Conservation (phyloP, 768 basidiomycete species). For the Tephrocybe sp. region DNA sequence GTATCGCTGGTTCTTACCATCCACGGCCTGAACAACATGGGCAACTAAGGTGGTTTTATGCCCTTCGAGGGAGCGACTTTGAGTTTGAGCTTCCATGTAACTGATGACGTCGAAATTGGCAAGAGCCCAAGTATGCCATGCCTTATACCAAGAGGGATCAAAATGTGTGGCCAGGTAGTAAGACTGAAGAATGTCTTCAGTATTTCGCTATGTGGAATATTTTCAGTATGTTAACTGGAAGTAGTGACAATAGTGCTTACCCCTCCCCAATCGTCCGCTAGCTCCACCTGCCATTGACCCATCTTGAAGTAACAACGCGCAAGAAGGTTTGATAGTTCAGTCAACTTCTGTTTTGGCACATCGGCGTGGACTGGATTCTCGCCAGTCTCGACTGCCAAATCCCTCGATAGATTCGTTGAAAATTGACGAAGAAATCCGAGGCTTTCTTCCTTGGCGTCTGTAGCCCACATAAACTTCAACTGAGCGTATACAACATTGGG, state of each 20-base stretch:
- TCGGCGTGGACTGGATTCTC: constrained; percentile 51
- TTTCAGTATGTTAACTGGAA: constrained; percentile 4
- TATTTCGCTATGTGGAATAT: constrained; percentile 59
- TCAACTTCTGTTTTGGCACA: constrained; percentile 58
- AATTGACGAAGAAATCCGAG: constrained; percentile 84
- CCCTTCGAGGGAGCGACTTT: constrained; percentile 55
- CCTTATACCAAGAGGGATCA: constrained; percentile 97
- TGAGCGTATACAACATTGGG: constrained; percentile 97
- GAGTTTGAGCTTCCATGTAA: constrained; percentile 69
- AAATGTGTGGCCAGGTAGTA: constrained; percentile 88
- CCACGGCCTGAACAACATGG: constrained; percentile 92
- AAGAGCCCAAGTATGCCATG: constrained; percentile 98
- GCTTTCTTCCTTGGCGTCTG: constrained; percentile 73
- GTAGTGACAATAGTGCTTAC: constrained; percentile 45
- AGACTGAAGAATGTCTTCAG: constrained; percentile 79
- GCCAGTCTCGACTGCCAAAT: constrained; percentile 63
- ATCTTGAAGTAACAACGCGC: constrained; percentile 97
- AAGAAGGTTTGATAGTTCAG: constrained; percentile 78
- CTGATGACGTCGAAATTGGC: constrained; percentile 94
- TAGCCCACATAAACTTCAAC: constrained; percentile 95
- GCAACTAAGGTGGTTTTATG: constrained; percentile 65
- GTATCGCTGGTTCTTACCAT: constrained; percentile 50
- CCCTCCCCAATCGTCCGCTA: constrained; percentile 76
- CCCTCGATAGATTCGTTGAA: constrained; percentile 70
- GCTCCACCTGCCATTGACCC: constrained; percentile 88